Percentiles rank a stretch among this genome's conserved stretches.
Evolutionary conservation across 139 green algal species (phyloP).

Genomic region (Auxenochlorella pyrenoidosa): DNA sequence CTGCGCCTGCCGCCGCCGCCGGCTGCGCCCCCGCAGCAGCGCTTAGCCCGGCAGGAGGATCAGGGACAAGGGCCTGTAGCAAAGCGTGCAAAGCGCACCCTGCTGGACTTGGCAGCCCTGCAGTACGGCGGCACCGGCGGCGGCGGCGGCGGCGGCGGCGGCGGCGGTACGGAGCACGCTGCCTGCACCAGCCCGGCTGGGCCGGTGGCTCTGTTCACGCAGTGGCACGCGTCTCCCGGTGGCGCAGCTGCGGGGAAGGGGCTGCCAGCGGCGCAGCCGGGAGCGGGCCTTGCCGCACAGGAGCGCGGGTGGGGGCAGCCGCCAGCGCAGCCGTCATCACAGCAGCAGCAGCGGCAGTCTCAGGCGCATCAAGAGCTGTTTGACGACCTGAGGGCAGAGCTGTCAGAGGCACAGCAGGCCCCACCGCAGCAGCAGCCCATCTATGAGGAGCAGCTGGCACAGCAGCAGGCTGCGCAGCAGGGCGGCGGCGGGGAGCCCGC

Average conservation of each 20-base stretch:
- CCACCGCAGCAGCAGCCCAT: constrained; percentile 1
- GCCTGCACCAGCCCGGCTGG: neutral
- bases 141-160: too few species aligned
- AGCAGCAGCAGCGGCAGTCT: neutral
- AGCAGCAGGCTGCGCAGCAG: neutral
- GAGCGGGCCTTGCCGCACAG: too few species aligned
- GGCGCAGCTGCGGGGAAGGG: too few species aligned
- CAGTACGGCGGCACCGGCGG: neutral
- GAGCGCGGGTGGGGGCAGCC: too few species aligned
- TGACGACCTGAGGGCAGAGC: neutral
- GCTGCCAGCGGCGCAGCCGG: neutral
- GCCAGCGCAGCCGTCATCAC: too few species aligned
- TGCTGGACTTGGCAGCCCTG: neutral
- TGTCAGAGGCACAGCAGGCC: neutral
- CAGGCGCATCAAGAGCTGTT: neutral
- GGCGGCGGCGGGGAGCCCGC: neutral
- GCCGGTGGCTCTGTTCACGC: too few species aligned
- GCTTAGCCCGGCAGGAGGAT: neutral
- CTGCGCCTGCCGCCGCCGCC: neutral
- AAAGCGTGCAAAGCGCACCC: constrained; percentile 1
- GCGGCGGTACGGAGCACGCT: neutral
- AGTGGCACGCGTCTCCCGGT: too few species aligned
- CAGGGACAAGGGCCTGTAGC: neutral
- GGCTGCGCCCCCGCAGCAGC: neutral
- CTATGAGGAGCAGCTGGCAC: neutral